phyloP scores from a whole-genome alignment of 202 grass and related monocot species.

The Panicum virgatum region DNA sequence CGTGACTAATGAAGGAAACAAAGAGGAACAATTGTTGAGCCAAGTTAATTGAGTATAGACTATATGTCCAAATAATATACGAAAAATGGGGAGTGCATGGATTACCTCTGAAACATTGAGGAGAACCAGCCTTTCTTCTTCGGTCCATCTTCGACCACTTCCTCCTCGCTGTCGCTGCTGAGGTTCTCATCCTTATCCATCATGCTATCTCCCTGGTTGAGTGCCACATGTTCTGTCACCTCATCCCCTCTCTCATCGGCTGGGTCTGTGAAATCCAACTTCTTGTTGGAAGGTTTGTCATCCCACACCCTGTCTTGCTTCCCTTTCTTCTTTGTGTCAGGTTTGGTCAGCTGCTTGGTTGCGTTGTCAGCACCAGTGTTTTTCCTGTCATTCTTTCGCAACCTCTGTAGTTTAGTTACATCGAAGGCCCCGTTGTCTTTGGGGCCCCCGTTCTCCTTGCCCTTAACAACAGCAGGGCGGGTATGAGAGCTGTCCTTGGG shows the following conservation, averaged over 20 bases:
- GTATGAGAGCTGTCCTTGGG: no score
- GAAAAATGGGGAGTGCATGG: background rate
- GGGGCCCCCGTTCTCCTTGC: constrained; percentile 83
- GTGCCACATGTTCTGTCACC: constrained; percentile 36
- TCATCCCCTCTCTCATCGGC: constrained; percentile 69
- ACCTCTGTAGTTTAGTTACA: constrained; percentile 76
- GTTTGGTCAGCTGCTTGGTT: constrained; percentile 47
- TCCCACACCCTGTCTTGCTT: constrained; percentile 86
- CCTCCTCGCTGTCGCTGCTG: constrained; percentile 76
- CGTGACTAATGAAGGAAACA: background rate
- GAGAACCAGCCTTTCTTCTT: constrained; percentile 94
- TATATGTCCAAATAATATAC: no score
- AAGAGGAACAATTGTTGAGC: no score
- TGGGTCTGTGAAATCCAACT: constrained; percentile 83
- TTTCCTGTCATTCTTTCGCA: constrained; percentile 41
- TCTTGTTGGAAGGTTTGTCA: constrained; percentile 55
- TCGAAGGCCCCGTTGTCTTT: constrained; percentile 71
- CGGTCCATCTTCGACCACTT: constrained; percentile 54
- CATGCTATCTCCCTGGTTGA: constrained; percentile 71
- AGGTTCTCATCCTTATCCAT: constrained; percentile 86
- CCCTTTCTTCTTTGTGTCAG: constrained; percentile 50
- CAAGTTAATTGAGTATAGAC: no score
- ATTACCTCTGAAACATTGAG: constrained; percentile 89
- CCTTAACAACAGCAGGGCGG: no score
- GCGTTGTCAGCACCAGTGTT: constrained; percentile 1